A percentile compares a stretch with the other conserved stretches of the same genome.
Conservation (phyloP, 495 filamentous ascomycete genomes). For the Penicillium nucicola region DNA sequence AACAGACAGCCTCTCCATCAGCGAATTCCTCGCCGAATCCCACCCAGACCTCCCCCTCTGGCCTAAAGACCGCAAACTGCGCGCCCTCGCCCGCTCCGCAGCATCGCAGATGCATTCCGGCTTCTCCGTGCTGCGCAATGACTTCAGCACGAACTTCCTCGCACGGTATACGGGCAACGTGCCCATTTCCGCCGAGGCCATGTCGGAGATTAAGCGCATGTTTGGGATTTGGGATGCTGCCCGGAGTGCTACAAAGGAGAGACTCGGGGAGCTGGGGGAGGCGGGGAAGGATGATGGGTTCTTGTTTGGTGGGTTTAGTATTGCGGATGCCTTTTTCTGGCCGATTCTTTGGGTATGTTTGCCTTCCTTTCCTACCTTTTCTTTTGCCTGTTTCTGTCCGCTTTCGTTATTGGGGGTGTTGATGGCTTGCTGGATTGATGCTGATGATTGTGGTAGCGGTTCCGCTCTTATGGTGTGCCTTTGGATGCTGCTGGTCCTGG, state of each 20-base stretch:
- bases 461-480: conserved; percentile 44
- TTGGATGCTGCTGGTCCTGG: conserved; percentile 33
- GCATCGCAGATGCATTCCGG: conserved; percentile 55
- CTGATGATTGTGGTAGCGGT: conserved; percentile 26
- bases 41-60: conserved; percentile 42
- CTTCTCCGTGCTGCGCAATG: conserved; percentile 43
- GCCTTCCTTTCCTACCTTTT: too few species aligned
- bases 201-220: conserved; percentile 23
- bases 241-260: conserved; percentile 17
- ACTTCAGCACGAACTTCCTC: conserved; percentile 45
- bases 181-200: conserved; percentile 23
- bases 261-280: conserved; percentile 20
- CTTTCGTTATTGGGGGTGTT: too few species aligned
- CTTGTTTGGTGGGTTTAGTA: conserved; percentile 32
- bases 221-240: conserved; percentile 21
- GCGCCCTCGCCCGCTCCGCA: conserved; percentile 49
- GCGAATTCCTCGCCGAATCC: conserved; percentile 50
- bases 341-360: conserved; percentile 36
- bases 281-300: conserved; percentile 23
- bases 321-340: conserved; percentile 38
- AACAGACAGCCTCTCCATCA: conserved; percentile 52
- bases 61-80: conserved; percentile 40
- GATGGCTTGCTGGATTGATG: not conserved
- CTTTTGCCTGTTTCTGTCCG: not conserved
- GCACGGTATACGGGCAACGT: conserved; percentile 30